Evolutionary conservation across 495 filamentous ascomycete species (phyloP).

Genomic region (Penicillium longicatenatum): DNA sequence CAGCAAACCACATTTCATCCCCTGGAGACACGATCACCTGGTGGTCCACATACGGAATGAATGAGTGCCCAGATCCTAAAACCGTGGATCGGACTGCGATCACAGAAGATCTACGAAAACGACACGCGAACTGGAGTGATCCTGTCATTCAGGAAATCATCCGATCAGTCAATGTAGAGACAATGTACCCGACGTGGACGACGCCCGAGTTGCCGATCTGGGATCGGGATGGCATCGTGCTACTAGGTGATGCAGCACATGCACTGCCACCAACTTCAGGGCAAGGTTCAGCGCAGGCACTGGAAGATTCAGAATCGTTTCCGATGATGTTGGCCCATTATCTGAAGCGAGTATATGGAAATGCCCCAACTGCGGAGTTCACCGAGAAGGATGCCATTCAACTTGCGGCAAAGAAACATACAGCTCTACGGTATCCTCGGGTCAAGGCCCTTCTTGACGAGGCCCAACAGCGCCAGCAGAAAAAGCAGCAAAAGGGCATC

Average conservation of each 20-base stretch:
- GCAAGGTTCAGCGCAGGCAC: constrained; percentile 11
- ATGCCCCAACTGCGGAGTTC: neutral
- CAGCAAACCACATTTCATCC: neutral
- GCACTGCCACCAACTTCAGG: constrained; percentile 14
- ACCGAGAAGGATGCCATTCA: constrained; percentile 8
- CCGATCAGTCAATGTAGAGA: constrained; percentile 7
- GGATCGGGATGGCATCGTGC: constrained; percentile 11
- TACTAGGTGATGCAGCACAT: constrained; percentile 16
- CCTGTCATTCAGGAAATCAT: constrained; percentile 14
- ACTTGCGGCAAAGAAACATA: constrained; percentile 12
- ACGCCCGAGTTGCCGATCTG: constrained; percentile 10
- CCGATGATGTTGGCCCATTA: constrained; percentile 7
- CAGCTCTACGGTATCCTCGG: constrained; percentile 3
- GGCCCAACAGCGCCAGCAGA: constrained; percentile 5
- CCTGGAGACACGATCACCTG: constrained; percentile 10
- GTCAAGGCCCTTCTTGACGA: constrained; percentile 10
- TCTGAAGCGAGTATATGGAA: constrained; percentile 2
- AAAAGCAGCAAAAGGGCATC: constrained; percentile 10
- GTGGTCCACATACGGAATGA: constrained; percentile 14
- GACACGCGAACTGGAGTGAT: constrained; percentile 12
- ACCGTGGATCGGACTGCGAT: constrained; percentile 1
- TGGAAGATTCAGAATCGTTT: constrained; percentile 12
- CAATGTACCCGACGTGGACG: constrained; percentile 14
- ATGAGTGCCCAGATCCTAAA: constrained; percentile 12
- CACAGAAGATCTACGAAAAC: neutral